These are phyloP conservation scores for Sporothrix pallida DNA, from an alignment of 2,329 filamentous ascomycete genomes.

Conservation along the genomic window DNA sequence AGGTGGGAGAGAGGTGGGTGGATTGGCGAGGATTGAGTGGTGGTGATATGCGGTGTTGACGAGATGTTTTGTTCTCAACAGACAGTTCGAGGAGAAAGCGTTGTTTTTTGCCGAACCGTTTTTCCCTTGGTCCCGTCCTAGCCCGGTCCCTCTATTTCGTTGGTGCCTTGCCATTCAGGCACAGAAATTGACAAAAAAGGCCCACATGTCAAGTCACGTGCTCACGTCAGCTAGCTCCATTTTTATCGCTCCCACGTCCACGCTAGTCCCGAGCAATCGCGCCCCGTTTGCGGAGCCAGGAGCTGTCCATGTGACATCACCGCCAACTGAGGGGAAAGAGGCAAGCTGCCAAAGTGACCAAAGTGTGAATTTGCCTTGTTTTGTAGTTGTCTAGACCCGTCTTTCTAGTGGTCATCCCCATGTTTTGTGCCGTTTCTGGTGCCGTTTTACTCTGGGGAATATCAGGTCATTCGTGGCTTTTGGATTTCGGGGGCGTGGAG, in stretches of 20 bases:
- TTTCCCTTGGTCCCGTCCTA: constrained; percentile 33
- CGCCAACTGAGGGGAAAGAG: constrained; percentile 12
- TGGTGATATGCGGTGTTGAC: constrained; percentile 3
- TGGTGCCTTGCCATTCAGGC: constrained; percentile 32
- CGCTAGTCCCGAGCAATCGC: background rate
- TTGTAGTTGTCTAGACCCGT: background rate
- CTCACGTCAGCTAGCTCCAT: too few species aligned
- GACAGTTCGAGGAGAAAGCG: constrained; percentile 18
- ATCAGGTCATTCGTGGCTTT: constrained; percentile 4
- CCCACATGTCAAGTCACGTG: background rate
- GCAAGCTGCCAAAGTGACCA: constrained; percentile 8
- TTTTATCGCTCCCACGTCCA: background rate
- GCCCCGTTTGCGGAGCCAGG: constrained; percentile 17
- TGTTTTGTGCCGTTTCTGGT: background rate
- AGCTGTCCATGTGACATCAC: constrained; percentile 36
- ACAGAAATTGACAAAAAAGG: background rate
- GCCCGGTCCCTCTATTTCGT: constrained; percentile 25
- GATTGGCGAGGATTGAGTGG: constrained; percentile 4
- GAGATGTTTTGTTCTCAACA: constrained; percentile 28
- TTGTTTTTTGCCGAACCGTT: constrained; percentile 31
- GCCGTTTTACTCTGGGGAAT: constrained; percentile 18
- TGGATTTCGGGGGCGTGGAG: background rate
- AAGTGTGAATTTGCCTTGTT: background rate
- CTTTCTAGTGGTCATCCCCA: background rate
- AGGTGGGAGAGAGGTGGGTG: background rate